These are phyloP conservation scores for Clavispora santaluciae DNA, from an alignment of 805 yeast genomes.

Conservation along the genomic window DNA sequence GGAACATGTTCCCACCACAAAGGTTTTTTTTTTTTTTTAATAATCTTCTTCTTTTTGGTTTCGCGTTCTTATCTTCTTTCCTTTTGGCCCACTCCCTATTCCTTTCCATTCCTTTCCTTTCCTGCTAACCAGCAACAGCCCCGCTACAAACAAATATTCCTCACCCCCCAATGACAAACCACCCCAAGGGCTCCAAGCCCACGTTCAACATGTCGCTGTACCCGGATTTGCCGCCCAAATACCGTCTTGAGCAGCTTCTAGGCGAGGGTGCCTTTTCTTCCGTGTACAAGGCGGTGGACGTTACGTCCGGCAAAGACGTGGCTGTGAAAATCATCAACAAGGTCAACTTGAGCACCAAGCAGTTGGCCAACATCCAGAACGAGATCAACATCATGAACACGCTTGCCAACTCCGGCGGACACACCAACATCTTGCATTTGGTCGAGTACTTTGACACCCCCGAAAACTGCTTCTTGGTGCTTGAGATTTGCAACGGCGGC, in stretches of 20 bases:
- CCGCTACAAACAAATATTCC: neutral
- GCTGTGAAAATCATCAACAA: slow-evolving; percentile 65
- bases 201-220: slow-evolving; percentile 16
- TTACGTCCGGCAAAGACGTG: slow-evolving; percentile 34
- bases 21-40: neutral
- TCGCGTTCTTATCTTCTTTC: neutral
- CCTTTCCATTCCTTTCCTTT: neutral
- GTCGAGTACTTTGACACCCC: slow-evolving; percentile 63
- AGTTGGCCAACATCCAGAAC: slow-evolving; percentile 65
- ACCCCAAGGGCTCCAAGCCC: neutral
- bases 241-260: slow-evolving; percentile 44
- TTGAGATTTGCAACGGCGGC: slow-evolving; percentile 76
- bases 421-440: slow-evolving; percentile 59
- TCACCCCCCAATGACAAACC: neutral
- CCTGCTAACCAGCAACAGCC: neutral
- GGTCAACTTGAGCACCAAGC: slow-evolving; percentile 57
- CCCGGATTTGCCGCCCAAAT: slow-evolving; percentile 35
- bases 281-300: slow-evolving; percentile 57
- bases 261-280: slow-evolving; percentile 85
- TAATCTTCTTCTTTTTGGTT: no score
- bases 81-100: neutral
- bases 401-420: slow-evolving; percentile 37
- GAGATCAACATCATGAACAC: slow-evolving; percentile 76
- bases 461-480: slow-evolving; percentile 60
- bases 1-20: neutral